phyloP scores from a whole-genome alignment of 1,139 yeast species.

The Candida sanyaensis region DNA sequence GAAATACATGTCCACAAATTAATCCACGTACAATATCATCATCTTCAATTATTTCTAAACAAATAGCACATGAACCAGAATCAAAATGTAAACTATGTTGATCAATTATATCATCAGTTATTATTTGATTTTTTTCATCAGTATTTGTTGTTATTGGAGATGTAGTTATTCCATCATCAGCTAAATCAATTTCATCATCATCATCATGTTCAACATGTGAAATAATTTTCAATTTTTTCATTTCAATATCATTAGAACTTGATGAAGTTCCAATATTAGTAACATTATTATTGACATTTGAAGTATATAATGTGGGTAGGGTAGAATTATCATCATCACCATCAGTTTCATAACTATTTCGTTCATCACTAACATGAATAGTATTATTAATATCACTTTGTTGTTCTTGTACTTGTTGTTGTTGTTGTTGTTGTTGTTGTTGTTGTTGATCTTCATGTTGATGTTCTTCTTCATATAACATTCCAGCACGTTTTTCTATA shows the following conservation, averaged over 20 bases:
- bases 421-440: too few relatives aligned
- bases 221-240: background rate
- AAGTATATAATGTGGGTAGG: background rate
- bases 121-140: background rate
- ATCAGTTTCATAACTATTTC: background rate
- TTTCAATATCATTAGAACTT: background rate
- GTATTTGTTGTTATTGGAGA: background rate
- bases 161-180: background rate
- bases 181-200: background rate
- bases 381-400: background rate
- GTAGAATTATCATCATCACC: conserved; percentile 2
- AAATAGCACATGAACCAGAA: conserved; percentile 81
- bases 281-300: background rate
- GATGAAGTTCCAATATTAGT: background rate
- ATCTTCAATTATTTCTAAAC: conserved; percentile 66
- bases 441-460: conserved; percentile 2
- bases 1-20: conserved; percentile 84
- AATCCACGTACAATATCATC: conserved; percentile 70
- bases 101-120: conserved; percentile 5
- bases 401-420: too few relatives aligned
- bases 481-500: conserved; percentile 33
- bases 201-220: too few relatives aligned
- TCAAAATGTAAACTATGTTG: conserved; percentile 50
- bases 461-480: conserved; percentile 30
- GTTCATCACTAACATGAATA: background rate